A percentile compares a stretch with the other conserved stretches of the same genome.
Evolutionary conservation across 108 stramenopile species (phyloP).

Genomic region (Chaetoceros tenuissimus): DNA sequence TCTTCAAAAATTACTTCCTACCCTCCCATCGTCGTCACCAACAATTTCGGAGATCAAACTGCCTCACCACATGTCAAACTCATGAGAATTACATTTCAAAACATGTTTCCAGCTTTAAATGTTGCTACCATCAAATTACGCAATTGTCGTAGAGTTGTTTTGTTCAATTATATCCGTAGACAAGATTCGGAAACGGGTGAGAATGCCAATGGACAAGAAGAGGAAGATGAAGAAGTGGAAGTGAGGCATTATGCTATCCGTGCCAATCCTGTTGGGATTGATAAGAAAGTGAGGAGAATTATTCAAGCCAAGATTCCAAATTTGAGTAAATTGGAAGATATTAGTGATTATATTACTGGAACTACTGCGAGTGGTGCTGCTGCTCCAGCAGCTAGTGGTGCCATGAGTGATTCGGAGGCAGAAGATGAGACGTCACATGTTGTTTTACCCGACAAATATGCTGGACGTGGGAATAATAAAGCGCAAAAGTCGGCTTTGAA

Average conservation of each 20-base stretch:
- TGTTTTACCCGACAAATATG: constrained; percentile 76
- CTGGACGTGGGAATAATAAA: constrained; percentile 72
- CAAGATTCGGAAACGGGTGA: constrained; percentile 6
- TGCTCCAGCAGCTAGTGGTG: constrained; percentile 20
- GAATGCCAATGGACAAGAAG: constrained; percentile 3
- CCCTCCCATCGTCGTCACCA: constrained; percentile 95
- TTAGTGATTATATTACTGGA: constrained; percentile 92
- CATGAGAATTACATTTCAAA: constrained; percentile 96
- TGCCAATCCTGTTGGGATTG: constrained; percentile 90
- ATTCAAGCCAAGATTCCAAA: constrained; percentile 92
- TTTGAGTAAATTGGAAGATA: constrained; percentile 83
- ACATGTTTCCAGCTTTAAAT: constrained; percentile 99
- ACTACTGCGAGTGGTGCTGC: constrained; percentile 33
- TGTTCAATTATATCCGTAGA: constrained; percentile 79
- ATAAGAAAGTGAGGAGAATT: constrained; percentile 82
- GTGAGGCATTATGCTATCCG: constrained; percentile 96
- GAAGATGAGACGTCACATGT: constrained; percentile 75
- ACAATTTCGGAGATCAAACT: constrained; percentile 93
- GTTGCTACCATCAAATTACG: constrained; percentile 86
- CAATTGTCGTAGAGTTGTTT: constrained; percentile 93
- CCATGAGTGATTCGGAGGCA: constrained; percentile 79
- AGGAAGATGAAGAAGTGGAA: constrained; percentile 71
- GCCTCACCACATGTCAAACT: constrained; percentile 89
- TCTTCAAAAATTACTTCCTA: constrained; percentile 14
- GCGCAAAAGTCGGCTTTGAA: constrained; percentile 87